Evolutionary conservation across 139 green algal species (phyloP), one percentile per base, ranked within the genome.

Genomic region (Yamagishiella unicocca): DNA sequence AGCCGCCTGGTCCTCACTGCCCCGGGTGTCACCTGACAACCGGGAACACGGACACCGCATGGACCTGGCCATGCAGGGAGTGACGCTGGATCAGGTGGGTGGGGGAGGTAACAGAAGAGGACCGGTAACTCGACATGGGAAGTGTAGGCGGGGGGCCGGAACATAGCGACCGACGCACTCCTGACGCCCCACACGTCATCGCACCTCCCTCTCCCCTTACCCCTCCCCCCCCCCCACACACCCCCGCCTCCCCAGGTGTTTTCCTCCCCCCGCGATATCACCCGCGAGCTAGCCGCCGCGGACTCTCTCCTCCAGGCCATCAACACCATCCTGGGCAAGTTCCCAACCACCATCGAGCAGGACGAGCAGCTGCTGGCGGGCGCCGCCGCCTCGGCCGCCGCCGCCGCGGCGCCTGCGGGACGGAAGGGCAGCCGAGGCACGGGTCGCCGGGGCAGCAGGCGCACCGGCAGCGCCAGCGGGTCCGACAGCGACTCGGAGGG

Each of bases 291-390:
- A 0, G 55, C 38, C 25, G 55, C 77, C 54, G 77, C 77, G 22
- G 58, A 74, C 35, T 14, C 55, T 0, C 31, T 84, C 25, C 55
- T 73, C 22, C 27, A 27, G 7, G 2, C 40, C 25, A 6, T 84
- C 27, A 29, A 35, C 25, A 7, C 0, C 27, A 14, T 84, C 8
- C 38, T 73, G 17, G 38, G 38, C 25, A 25, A 8, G 29, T 73
- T 84, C 55, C 77, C 77, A 38, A 84, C 77, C 77, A 61, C 77
- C 54, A 46, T 67, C 29, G 77, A 73, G 25, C 27, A 84, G 25
- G 77, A 84, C 77, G 38, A 74, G 55, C 27, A 58, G 61, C 54
- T 84, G 35, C 55, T 84, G 10, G 76, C 76, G 35, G 25, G 24
- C 22, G 77, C 55, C 38, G 29, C 37, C 24, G 77, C 77, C 24